These are phyloP conservation scores for Salmacisia buchloeana DNA, from an alignment of 1,284 basidiomycete species.

Conservation along the genomic window DNA sequence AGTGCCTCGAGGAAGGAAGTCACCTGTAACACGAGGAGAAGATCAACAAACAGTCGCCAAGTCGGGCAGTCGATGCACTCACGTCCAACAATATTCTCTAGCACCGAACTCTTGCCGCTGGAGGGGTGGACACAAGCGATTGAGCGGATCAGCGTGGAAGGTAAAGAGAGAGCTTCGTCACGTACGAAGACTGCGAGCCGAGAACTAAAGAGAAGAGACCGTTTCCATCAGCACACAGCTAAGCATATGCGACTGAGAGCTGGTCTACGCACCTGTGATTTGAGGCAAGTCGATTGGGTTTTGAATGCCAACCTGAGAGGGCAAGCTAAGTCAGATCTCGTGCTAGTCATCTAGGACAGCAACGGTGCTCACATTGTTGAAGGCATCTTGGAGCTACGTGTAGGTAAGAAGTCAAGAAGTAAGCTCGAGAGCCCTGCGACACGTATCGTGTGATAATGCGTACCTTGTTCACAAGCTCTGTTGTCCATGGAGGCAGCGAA, in stretches of 20 bases:
- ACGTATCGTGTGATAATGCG: neutral
- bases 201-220: constrained; percentile 15
- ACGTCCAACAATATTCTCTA: constrained; percentile 88
- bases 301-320: constrained; percentile 32
- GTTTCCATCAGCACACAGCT: neutral
- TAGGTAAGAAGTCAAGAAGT: neutral
- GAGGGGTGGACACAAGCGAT: neutral
- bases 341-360: neutral
- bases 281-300: constrained; percentile 57
- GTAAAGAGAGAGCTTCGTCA: neutral
- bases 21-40: neutral
- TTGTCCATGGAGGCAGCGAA: neutral
- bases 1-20: constrained; percentile 82
- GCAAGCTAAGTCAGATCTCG: neutral
- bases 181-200: constrained; percentile 52
- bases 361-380: constrained; percentile 24
- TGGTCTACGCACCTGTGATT: constrained; percentile 50
- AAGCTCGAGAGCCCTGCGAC: neutral
- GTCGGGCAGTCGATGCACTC: constrained; percentile 56
- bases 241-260: constrained; percentile 54
- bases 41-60: neutral
- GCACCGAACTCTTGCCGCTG: constrained; percentile 55
- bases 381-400: constrained; percentile 34
- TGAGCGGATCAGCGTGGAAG: neutral
- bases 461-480: constrained; percentile 16